These are phyloP conservation scores for Talaromyces amestolkiae DNA, from an alignment of 2,329 filamentous ascomycete genomes.

Conservation along the genomic window DNA sequence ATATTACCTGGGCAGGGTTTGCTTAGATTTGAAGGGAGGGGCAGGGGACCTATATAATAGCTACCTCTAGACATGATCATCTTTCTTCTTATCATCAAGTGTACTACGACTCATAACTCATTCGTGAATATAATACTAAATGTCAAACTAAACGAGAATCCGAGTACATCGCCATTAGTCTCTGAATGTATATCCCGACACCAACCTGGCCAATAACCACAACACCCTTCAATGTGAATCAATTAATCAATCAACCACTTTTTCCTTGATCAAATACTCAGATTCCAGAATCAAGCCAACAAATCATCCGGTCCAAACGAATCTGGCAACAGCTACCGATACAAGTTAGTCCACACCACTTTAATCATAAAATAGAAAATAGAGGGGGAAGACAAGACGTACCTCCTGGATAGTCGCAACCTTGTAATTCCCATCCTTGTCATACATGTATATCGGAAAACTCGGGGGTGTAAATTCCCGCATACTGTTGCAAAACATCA, in stretches of 20 bases:
- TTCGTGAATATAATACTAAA: not conserved
- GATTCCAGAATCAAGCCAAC: slow-evolving; percentile 2
- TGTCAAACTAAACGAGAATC: not conserved
- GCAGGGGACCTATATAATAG: not conserved
- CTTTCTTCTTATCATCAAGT: not conserved
- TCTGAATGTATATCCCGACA: not conserved
- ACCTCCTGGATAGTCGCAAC: slow-evolving; percentile 42
- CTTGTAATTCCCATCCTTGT: slow-evolving; percentile 66
- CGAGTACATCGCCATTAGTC: not conserved
- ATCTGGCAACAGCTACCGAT: slow-evolving; percentile 17
- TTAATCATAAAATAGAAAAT: not conserved
- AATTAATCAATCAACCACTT: not conserved
- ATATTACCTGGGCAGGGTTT: not conserved
- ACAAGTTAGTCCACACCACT: not conserved
- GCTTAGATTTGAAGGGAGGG: not conserved
- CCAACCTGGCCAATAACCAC: not conserved
- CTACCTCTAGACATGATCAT: not conserved
- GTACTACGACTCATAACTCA: not conserved
- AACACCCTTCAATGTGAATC: not conserved
- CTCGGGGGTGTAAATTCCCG: slow-evolving; percentile 69
- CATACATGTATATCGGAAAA: slow-evolving; percentile 88
- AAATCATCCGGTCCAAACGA: slow-evolving; percentile 20
- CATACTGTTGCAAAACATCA: slow-evolving; percentile 46
- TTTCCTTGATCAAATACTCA: not conserved
- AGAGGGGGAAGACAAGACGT: slow-evolving; percentile 14